Percentiles rank a stretch among this genome's conserved stretches.
Conservation (phyloP, 768 basidiomycete genomes). For the Termitomyces sp. region DNA sequence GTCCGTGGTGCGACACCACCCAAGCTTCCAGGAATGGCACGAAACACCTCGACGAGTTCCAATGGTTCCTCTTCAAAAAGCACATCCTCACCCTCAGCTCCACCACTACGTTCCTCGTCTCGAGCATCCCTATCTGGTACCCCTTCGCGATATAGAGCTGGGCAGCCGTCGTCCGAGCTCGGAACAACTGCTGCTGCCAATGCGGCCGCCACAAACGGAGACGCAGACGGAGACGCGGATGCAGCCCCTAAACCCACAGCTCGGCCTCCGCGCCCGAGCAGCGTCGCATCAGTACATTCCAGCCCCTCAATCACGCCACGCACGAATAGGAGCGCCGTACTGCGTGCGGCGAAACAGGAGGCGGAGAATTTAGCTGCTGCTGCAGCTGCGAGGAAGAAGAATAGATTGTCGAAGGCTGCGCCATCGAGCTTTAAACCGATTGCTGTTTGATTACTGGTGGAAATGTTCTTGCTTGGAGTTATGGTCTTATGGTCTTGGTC, state of each 20-base stretch:
- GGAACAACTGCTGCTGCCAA: conserved; percentile 26
- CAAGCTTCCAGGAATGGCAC: conserved; percentile 38
- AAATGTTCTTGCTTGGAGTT: neutral
- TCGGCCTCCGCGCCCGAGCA: conserved; percentile 47
- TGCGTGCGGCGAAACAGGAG: conserved; percentile 68
- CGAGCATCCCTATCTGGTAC: conserved; percentile 27
- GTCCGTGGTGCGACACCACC: conserved; percentile 42
- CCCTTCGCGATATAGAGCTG: conserved; percentile 10
- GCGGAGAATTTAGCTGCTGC: conserved; percentile 38
- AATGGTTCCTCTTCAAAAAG: conserved; percentile 13
- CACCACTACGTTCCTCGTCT: conserved; percentile 13
- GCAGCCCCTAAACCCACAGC: conserved; percentile 7
- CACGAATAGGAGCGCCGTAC: conserved; percentile 67
- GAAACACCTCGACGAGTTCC: conserved; percentile 37
- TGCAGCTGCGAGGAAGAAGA: conserved; percentile 32
- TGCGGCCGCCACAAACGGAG: neutral
- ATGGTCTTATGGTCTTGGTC: neutral
- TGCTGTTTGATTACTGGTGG: conserved; percentile 12
- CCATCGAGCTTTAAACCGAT: conserved; percentile 39
- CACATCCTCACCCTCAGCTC: neutral
- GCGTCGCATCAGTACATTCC: conserved; percentile 30
- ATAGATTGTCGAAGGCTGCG: conserved; percentile 23
- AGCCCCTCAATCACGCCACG: conserved; percentile 64
- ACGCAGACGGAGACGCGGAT: neutral
- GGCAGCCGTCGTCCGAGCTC: conserved; percentile 16